Evolutionary conservation across 78 protist species (phyloP).

Genomic region (Emiliania huxleyi): DNA sequence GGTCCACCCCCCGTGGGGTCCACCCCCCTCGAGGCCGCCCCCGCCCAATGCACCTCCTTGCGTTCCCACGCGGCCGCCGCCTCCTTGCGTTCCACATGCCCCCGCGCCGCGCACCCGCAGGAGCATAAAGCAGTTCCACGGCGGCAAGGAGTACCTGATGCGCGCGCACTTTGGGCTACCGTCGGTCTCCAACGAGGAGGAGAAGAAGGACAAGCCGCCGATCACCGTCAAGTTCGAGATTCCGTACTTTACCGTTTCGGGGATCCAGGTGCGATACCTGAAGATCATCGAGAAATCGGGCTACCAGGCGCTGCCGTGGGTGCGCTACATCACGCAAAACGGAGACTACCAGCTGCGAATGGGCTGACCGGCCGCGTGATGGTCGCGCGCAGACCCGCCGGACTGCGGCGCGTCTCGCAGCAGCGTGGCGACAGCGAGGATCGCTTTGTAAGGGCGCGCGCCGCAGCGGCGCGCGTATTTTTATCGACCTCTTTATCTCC

Average conservation of each 20-base stretch:
- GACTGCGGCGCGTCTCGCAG: too few relatives aligned
- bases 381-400: too few relatives aligned
- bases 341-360: slow-evolving; percentile 79
- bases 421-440: too few relatives aligned
- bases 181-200: slow-evolving; percentile 73
- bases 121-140: slow-evolving; percentile 93
- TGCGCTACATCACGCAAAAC: slow-evolving; percentile 89
- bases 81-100: too few relatives aligned
- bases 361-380: slow-evolving; percentile 2
- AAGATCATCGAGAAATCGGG: slow-evolving; percentile 95
- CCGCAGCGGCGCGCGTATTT: too few relatives aligned
- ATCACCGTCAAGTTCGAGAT: slow-evolving; percentile 96
- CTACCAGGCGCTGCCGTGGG: slow-evolving; percentile 98
- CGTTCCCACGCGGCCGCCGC: too few relatives aligned
- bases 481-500: too few relatives aligned
- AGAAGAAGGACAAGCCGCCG: slow-evolving; percentile 75
- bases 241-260: slow-evolving; percentile 98
- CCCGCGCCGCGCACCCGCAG: too few relatives aligned
- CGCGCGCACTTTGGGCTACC: slow-evolving; percentile 95
- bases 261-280: slow-evolving; percentile 95
- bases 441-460: too few relatives aligned
- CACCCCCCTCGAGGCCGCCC: too few relatives aligned
- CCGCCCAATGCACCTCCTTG: too few relatives aligned
- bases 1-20: too few relatives aligned
- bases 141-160: slow-evolving; percentile 79